These are phyloP conservation scores for Phytophthora fragariaefolia DNA, from an alignment of 352 stramenopile species.

Conservation along the genomic window DNA sequence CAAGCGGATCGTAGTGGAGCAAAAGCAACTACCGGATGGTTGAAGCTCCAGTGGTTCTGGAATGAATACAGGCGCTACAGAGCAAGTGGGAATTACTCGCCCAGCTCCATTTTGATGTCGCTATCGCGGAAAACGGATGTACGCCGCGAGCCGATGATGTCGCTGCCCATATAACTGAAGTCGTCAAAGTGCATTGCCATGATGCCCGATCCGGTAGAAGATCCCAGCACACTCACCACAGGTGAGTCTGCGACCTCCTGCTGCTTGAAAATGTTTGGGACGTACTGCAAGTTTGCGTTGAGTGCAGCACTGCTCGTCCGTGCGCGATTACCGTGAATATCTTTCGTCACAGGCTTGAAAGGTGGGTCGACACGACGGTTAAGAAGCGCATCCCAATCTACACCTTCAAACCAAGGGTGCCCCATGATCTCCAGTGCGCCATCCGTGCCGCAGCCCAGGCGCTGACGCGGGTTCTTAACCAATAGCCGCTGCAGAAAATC, in stretches of 20 bases:
- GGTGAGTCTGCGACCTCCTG: conserved; percentile 86
- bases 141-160: conserved; percentile 83
- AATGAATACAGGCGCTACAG: conserved; percentile 7
- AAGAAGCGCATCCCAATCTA: conserved; percentile 84
- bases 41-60: conserved; percentile 22
- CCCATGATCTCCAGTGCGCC: conserved; percentile 84
- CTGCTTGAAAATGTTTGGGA: conserved; percentile 83
- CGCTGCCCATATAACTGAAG: conserved; percentile 90
- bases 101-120: conserved; percentile 87
- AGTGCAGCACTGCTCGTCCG: conserved; percentile 60
- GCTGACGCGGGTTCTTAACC: conserved; percentile 74
- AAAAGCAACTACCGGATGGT: conserved; percentile 35
- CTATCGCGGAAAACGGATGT: conserved; percentile 86
- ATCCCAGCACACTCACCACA: conserved; percentile 56
- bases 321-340: conserved; percentile 36
- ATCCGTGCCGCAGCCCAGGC: conserved; percentile 66
- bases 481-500: conserved; percentile 77
- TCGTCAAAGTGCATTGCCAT: conserved; percentile 89
- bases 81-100: conserved; percentile 42
- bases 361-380: conserved; percentile 70
- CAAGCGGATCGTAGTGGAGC: conserved; percentile 15
- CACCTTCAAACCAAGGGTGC: conserved; percentile 77
- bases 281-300: conserved; percentile 75
- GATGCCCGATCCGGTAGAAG: conserved; percentile 54
- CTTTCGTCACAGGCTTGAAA: conserved; percentile 65